These are phyloP conservation scores for Pseudogymnoascus sp. DNA, from an alignment of 2,329 filamentous ascomycete genomes.

Conservation along the genomic window DNA sequence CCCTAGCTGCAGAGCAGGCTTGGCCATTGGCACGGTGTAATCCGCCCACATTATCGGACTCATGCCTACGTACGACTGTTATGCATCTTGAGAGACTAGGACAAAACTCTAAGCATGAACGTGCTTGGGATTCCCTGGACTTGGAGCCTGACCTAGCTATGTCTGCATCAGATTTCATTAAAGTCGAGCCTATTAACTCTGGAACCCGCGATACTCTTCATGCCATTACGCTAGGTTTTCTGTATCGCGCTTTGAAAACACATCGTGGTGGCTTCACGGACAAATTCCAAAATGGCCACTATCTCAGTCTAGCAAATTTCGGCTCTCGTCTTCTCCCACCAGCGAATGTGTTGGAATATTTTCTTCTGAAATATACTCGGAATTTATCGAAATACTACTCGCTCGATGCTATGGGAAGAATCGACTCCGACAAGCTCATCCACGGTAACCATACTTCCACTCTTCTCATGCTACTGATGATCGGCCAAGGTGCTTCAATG, in stretches of 20 bases:
- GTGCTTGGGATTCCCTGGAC: slow-evolving; percentile 39
- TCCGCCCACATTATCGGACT: slow-evolving; percentile 35
- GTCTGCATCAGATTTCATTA: slow-evolving; percentile 11
- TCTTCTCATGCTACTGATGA: slow-evolving; percentile 61
- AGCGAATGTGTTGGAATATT: slow-evolving; percentile 57
- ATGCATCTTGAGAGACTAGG: slow-evolving; percentile 44
- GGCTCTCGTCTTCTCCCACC: slow-evolving; percentile 61
- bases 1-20: slow-evolving; percentile 40
- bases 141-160: slow-evolving; percentile 25
- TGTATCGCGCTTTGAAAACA: slow-evolving; percentile 63
- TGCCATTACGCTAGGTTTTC: slow-evolving; percentile 62
- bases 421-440: slow-evolving; percentile 61
- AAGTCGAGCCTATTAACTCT: slow-evolving; percentile 37
- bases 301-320: slow-evolving; percentile 36
- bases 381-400: slow-evolving; percentile 60
- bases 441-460: slow-evolving; percentile 58
- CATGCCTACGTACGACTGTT: slow-evolving; percentile 42
- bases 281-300: slow-evolving; percentile 13
- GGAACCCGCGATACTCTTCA: slow-evolving; percentile 59
- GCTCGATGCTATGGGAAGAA: slow-evolving; percentile 48
- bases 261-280: slow-evolving; percentile 44
- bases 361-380: slow-evolving; percentile 57
- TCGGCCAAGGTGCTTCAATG: slow-evolving; percentile 61
- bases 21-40: slow-evolving; percentile 47
- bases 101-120: slow-evolving; percentile 40